Conservation (phyloP, 1,284 basidiomycete genomes). For the Ustilago xerochloae region DNA sequence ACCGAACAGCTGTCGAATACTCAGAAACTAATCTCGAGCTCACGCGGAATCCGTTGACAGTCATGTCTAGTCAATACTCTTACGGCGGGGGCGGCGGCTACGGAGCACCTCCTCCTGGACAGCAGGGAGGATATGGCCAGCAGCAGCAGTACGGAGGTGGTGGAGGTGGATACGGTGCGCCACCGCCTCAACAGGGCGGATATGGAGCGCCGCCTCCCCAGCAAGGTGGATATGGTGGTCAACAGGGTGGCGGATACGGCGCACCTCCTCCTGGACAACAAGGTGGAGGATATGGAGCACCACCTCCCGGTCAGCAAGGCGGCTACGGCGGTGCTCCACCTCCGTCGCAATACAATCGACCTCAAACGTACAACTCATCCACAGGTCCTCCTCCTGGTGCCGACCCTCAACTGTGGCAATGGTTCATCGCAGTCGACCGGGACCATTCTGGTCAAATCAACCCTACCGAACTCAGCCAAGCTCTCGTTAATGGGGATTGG, state of each 20-base stretch:
- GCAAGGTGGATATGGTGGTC: conserved; percentile 33
- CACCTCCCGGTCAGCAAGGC: conserved; percentile 24
- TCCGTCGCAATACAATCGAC: conserved; percentile 20
- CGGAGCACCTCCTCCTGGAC: conserved; percentile 42
- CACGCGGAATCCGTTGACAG: not conserved
- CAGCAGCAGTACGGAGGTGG: conserved; percentile 38
- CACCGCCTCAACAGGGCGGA: conserved; percentile 23
- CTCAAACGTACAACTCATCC: conserved; percentile 43
- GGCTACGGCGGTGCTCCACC: conserved; percentile 27
- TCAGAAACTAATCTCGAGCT: not conserved
- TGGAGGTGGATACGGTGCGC: conserved; percentile 29
- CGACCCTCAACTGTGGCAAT: conserved; percentile 62
- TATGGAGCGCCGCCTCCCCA: conserved; percentile 25
- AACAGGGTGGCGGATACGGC: conserved; percentile 31
- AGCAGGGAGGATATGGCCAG: conserved; percentile 34
- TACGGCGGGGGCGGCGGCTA: conserved; percentile 45
- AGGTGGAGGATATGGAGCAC: conserved; percentile 27
- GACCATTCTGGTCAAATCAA: conserved; percentile 56
- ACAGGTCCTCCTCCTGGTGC: conserved; percentile 59
- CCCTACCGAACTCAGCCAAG: conserved; percentile 55
- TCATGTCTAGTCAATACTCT: conserved; percentile 54
- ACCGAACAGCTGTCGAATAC: not conserved
- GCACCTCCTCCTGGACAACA: conserved; percentile 31
- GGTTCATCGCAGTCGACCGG: conserved; percentile 61
- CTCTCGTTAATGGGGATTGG: conserved; percentile 64